Evolutionary conservation across 805 yeast species (phyloP), one percentile per base, ranked within the genome.

Genomic region (Sugiyamaella americana): DNA sequence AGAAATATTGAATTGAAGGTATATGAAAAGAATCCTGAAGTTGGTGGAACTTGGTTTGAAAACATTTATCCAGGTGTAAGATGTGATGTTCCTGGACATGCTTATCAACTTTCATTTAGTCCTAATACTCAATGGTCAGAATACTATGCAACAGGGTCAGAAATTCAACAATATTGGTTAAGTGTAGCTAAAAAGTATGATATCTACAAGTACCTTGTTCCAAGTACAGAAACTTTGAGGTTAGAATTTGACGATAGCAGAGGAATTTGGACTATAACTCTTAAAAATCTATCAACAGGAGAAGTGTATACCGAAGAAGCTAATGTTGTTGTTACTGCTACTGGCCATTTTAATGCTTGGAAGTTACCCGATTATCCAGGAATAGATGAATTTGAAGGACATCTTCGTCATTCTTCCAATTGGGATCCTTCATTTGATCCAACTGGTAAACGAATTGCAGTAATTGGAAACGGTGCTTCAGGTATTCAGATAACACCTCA

Each of bases 391-490:
- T 65, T 59, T 24, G 47, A 58, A 39, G 68, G 70, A 18, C 43
- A 51, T 3, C 43, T 59, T 13, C 38, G 64, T 20, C 70, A 66
- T 46, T 54, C 64, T 3, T 58, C 67, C 23, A 52, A 52, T n/a
- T 66, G 68, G 65, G 58, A 67, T 34, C 54, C 51, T 10, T 52
- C 51, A 4, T 49, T 49, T 34, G 58, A 52, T 21, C 50, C 54
- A 29, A 49, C 38, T 21, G 57, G 55, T 32, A 53, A 53, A 39
- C 42, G 39, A 11, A 49, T 53, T 8, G 56, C 51, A 11, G 56
- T 53, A 2, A 40, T 53, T 17, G 56, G 56, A 3, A 53, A 53
- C 35, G 56, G 56, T 37, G 44, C 46, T n/a, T 42, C 46, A 16
- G 47, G 47, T 11, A 38, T 44, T 26, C 47, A 44, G 35, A 41